These are phyloP conservation scores for Dianthus caryophyllus DNA, from an alignment of 148 eudicot species.

Conservation along the genomic window DNA sequence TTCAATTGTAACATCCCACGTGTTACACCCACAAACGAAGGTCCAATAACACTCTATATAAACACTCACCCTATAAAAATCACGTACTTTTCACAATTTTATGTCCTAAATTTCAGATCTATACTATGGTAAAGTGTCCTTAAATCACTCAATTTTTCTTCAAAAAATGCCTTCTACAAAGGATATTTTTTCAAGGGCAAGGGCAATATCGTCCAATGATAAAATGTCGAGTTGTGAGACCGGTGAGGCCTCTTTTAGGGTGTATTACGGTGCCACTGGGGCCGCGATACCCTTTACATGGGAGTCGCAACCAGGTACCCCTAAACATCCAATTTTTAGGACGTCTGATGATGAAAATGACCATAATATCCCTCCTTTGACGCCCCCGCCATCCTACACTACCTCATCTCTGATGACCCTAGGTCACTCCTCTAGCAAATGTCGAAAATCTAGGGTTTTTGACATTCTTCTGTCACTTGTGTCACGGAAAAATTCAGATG, in stretches of 20 bases:
- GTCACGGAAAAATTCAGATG: constrained; percentile 18
- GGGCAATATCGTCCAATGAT: constrained; percentile 26
- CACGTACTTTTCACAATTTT: too few species aligned
- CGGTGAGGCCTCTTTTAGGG: constrained; percentile 29
- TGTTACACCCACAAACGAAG: constrained; percentile 25
- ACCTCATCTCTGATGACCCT: background rate
- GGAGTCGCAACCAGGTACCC: constrained; percentile 52
- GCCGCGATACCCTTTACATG: constrained; percentile 37
- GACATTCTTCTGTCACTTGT: constrained; percentile 6
- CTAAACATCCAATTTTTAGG: constrained; percentile 31
- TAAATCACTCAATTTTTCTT: background rate
- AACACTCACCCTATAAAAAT: background rate
- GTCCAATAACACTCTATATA: background rate
- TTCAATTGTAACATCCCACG: constrained; percentile 14
- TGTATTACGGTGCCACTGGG: constrained; percentile 33
- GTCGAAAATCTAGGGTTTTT: constrained; percentile 7
- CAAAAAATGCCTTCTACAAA: constrained; percentile 8
- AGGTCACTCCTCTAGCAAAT: constrained; percentile 4
- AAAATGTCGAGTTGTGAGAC: constrained; percentile 16
- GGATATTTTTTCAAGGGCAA: constrained; percentile 1
- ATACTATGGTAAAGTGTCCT: background rate
- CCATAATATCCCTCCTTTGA: constrained; percentile 33
- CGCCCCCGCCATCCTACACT: constrained; percentile 34
- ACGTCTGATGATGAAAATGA: constrained; percentile 18
- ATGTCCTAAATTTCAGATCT: constrained; percentile 28